Base-by-base conservation (phyloP, 306 rosid genomes). In the Hippophae tibetana region DNA sequence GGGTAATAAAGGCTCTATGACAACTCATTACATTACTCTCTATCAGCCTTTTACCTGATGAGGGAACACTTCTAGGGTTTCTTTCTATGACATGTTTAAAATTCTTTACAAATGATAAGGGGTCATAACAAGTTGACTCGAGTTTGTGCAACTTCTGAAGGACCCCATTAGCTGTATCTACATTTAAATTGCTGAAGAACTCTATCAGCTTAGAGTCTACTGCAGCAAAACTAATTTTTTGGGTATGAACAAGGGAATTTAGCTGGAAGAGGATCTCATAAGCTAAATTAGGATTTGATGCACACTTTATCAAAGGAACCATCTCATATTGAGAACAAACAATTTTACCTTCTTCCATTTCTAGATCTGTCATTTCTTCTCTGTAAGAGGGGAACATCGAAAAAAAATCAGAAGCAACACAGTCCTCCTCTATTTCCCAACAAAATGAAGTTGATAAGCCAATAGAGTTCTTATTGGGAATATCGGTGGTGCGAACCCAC, bases 401-500 rank as follows among this genome's bases (percentile, higher is more conserved):
- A 57, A 83, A 92, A 63, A 80, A 18, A 55, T 80, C 86, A 0
- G 75, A 65, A 47, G 72, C 74, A 23, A 59, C 72, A 54, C 73
- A 50, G n/a, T 72, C 78, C 49, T 84, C 90, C 65, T 59, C 81
- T 64, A 81, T 67, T 61, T 79, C 86, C 96, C 89, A 92, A 56
- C 79, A 85, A 66, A 85, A 78, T 1, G 89, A 66, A 7, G 89
- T 87, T 31, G 96, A 73, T 53, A 79, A 85, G 18, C 95, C 98
- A 45, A 90, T 58, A 13, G 98, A 74, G 66, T 80, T 87, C 11
- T 55, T 48, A 13, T 67, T 56, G 1, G 96, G 76, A 61, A 90
- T 85, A 64, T 90, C 98, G 0, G 89, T 83, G 2, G 89, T 73
- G 8, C 96, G 87, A 69, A 85, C 84, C 98, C 98, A 90, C 48